Evolutionary conservation across 305 asterid species (phyloP), one percentile per base, ranked within the genome.

Genomic region (Solanum hybrid): DNA sequence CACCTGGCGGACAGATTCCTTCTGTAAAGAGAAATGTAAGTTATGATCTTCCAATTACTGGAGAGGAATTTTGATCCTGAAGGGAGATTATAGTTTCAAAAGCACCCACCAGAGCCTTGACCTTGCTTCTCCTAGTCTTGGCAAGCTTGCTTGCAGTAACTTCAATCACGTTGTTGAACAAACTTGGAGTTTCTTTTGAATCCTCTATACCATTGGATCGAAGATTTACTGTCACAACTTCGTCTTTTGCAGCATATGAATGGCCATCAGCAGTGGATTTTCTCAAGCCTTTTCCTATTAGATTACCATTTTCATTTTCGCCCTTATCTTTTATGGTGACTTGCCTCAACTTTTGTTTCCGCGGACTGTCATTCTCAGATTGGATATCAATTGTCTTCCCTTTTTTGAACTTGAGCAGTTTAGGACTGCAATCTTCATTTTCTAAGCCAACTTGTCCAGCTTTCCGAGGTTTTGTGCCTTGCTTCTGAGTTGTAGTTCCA

Each of bases 61-160:
- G 88, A 60, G 64, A 45, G 79, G 89, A 72, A 75, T 80, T 89
- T 7, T 32, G 60, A 82, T 93, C 93, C 85, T 91, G 94, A 78
- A 90, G 89, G 37, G 92, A 91, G 77, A 91, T 93, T 14, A 94
- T 90, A 38, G 91, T 88, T 91, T 95, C 97, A 42, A 95, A 95
- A 87, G 95, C 94, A 73, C 92, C 92, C 88, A 95, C 95, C 85
- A 95, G 85, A 14, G 95, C 95, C 88, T 91, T 90, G 72, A 95
- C 98, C 89, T 91, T 93, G 89, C 91, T 81, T 90, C 60, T 92
- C 86, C 91, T 87, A 22, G 89, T 86, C 88, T 73, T 79, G 8
- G 69, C 91, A 77, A 90, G 89, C 89, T 89, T 88, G 89, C 86
- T 86, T 24, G 92, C 92, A 10, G 90, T 91, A 86, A 92, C 92